Base-by-base conservation (phyloP, 768 basidiomycete species). In the Naganishia kalamii region DNA sequence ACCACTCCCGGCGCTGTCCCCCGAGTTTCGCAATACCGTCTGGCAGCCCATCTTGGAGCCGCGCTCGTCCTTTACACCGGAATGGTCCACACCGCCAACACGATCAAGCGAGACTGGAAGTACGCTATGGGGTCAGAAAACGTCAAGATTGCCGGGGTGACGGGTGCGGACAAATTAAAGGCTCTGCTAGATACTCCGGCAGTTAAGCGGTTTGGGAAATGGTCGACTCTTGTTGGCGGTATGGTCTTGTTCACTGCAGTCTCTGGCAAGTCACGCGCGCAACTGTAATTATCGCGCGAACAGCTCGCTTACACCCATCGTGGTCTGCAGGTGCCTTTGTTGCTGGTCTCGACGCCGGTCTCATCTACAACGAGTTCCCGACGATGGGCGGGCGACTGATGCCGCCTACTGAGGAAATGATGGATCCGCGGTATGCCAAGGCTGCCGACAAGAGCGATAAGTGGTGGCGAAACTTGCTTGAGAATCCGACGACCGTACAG, bases 351-450 rank as follows among this genome's bases (percentile, higher is more conserved):
- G 96, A 99, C 76, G 96, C 96, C 0, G 96, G 96, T 15, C 79
- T 99, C 61, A 77, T 92, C n/a, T 98, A 98, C 80, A 99, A 99
- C 74, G 94, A 98, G 74, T 99, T 96, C 80, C 96, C 96, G 0
- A 79, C 88, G 4, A 99, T 99, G 94, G 94, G 91, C 40, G 92
- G 88, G 7, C 83, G 86, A 17, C 77, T 97, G 17, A 83, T 85
- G 3, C 96, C 96, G 3, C 92, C 92, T 0, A 67, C 80, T 7
- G 84, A 87, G 40, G 96, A 98, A 76, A 83, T 99, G 27, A 85
- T 93, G 74, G 86, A 89, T 29, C 74, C 83, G 0, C 80, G 81
- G 7, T 98, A 96, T 76, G 85, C 91, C 7, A 85, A 86, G 76
- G 83, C 77, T 32, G 70, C 80, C 0, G 87, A 89, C 75, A 81